A percentile compares a stretch with the other conserved stretches of the same genome.
Evolutionary conservation across 148 eudicot species (phyloP).

Genomic region (Silene conica): DNA sequence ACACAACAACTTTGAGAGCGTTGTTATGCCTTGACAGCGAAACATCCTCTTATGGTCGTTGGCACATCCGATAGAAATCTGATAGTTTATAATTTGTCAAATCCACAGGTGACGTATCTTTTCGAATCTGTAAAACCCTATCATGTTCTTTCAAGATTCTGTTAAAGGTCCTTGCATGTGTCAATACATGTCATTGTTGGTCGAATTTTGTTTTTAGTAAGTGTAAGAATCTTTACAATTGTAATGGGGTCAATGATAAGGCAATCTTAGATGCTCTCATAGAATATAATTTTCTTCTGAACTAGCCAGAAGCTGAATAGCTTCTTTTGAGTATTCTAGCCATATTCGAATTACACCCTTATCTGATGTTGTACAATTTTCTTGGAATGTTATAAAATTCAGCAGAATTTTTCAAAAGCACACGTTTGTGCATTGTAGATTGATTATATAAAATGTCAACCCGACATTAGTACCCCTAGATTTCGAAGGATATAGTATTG

Average conservation of each 20-base stretch:
- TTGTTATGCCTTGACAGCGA: constrained; percentile 82
- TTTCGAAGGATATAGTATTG: not conserved
- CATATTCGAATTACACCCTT: not conserved
- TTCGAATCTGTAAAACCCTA: no score
- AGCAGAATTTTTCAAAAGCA: not conserved
- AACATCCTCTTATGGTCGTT: constrained; percentile 88
- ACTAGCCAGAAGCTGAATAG: not conserved
- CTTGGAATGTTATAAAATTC: no score
- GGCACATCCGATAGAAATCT: no score
- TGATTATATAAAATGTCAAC: not conserved
- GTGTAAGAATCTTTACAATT: not conserved
- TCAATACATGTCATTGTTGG: no score
- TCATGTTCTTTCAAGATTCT: no score
- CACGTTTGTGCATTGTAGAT: not conserved
- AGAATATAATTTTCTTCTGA: no score
- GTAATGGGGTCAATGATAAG: not conserved
- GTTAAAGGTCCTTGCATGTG: no score
- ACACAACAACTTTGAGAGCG: constrained; percentile 88
- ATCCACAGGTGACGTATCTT: no score
- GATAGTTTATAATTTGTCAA: no score
- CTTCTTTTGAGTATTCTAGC: not conserved
- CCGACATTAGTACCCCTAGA: not conserved
- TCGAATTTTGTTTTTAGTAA: not conserved
- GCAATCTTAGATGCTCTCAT: no score
- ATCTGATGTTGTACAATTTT: not conserved